These are phyloP conservation scores for Fraxinus baroniana DNA, from an alignment of 305 asterid genomes.

Conservation along the genomic window DNA sequence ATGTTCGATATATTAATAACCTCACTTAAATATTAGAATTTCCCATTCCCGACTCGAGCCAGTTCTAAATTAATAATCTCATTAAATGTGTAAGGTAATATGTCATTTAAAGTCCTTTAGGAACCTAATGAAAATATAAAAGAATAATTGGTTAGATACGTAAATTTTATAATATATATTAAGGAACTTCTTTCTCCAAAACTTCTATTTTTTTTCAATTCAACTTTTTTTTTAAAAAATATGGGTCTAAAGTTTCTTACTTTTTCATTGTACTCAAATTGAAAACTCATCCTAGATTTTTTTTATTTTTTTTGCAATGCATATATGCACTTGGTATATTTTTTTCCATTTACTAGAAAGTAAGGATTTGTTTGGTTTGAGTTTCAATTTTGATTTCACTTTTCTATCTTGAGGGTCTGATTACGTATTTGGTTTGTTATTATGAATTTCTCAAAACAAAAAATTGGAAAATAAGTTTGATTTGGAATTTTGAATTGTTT, in stretches of 20 bases:
- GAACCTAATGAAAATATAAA: neutral
- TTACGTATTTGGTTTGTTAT: no score
- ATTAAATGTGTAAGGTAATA: no score
- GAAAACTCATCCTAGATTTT: neutral
- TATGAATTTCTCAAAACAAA: no score
- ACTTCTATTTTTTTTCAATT: neutral
- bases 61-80: neutral
- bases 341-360: neutral
- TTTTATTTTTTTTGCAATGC: neutral
- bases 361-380: neutral
- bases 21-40: neutral
- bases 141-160: neutral
- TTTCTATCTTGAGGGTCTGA: neutral
- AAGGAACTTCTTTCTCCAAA: neutral
- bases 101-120: neutral
- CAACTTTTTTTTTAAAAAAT: neutral
- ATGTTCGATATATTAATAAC: neutral
- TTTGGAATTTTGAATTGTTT: no score
- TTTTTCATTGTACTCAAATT: neutral
- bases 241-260: neutral
- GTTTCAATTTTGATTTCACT: neutral
- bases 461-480: no score
- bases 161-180: no score
- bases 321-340: neutral
- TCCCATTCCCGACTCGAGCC: neutral